Evolutionary conservation across 2,329 filamentous ascomycete genomes (phyloP).

Genomic region (Penicillium palitans): DNA sequence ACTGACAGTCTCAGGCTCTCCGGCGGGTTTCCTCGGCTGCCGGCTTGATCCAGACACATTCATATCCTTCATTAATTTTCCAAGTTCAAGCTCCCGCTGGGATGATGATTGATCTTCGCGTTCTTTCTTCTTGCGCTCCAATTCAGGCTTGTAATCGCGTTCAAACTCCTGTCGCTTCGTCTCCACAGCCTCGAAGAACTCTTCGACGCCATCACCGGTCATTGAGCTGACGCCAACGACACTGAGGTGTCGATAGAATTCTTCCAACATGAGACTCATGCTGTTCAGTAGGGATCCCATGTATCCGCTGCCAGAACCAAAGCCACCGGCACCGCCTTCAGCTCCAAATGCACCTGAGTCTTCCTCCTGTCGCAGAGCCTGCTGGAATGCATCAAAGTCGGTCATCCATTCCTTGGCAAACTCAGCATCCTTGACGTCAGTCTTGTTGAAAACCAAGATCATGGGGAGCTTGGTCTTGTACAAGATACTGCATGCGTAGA

Average conservation of each 20-base stretch:
- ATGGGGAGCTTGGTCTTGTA: constrained; percentile 99
- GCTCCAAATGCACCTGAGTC: constrained; percentile 73
- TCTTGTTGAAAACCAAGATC: constrained; percentile 99
- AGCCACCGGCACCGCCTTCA: constrained; percentile 60
- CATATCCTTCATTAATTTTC: constrained; percentile 95
- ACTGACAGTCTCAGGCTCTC: constrained; percentile 47
- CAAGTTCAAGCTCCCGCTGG: constrained; percentile 75
- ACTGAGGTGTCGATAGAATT: constrained; percentile 92
- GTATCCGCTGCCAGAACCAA: constrained; percentile 79
- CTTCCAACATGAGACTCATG: constrained; percentile 96
- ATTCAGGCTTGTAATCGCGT: constrained; percentile 85
- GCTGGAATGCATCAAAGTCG: constrained; percentile 94
- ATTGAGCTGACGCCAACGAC: constrained; percentile 93
- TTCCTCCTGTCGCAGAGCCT: constrained; percentile 77
- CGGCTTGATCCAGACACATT: constrained; percentile 52
- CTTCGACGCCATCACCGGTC: constrained; percentile 85
- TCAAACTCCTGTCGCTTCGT: constrained; percentile 87
- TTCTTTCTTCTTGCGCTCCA: constrained; percentile 74
- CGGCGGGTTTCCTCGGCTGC: constrained; percentile 27
- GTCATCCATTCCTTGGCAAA: constrained; percentile 99
- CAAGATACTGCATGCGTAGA: constrained; percentile 96
- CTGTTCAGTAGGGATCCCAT: constrained; percentile 95
- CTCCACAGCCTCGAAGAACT: constrained; percentile 88
- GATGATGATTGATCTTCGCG: constrained; percentile 73
- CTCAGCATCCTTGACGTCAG: constrained; percentile 84